Evolutionary conservation across 164 flowering plant genomes (phyloP).

Genomic region (Vitis cinerea): DNA sequence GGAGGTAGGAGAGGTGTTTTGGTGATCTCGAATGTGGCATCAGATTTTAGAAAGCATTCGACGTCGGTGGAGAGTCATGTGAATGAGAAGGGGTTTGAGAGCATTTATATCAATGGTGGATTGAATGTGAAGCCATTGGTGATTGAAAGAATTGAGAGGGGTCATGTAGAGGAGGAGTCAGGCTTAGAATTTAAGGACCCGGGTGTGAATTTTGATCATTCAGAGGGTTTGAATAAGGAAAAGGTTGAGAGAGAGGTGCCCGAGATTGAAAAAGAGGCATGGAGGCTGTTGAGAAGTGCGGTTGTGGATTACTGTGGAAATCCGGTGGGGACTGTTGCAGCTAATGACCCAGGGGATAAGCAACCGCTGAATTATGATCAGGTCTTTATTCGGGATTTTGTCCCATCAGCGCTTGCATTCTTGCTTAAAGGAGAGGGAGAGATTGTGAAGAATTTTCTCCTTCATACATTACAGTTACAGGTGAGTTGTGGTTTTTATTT

Average conservation of each 20-base stretch:
- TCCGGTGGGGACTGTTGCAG: constrained; percentile 55
- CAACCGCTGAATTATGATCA: constrained; percentile 50
- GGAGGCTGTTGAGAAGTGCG: constrained; percentile 67
- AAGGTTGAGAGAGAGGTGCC: constrained; percentile 46
- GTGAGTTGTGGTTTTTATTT: constrained; percentile 11
- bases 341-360: constrained; percentile 40
- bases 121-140: constrained; percentile 65
- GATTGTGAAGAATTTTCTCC: constrained; percentile 52
- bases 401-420: constrained; percentile 54
- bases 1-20: constrained; percentile 25
- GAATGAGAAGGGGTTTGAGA: constrained; percentile 59
- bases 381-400: constrained; percentile 57
- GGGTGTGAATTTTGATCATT: constrained; percentile 26
- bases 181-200: constrained; percentile 21
- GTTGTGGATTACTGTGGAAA: constrained; percentile 77
- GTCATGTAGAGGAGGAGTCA: constrained; percentile 23
- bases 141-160: constrained; percentile 33
- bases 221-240: constrained; percentile 31
- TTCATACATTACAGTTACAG: constrained; percentile 51
- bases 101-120: constrained; percentile 61
- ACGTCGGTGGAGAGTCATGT: constrained; percentile 56
- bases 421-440: constrained; percentile 49
- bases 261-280: constrained; percentile 74
- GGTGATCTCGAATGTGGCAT: constrained; percentile 47
- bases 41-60: constrained; percentile 59